phyloP scores from a whole-genome alignment of 176 grass and related monocot genomes.

The Rhipidocladum racemiflorum region DNA sequence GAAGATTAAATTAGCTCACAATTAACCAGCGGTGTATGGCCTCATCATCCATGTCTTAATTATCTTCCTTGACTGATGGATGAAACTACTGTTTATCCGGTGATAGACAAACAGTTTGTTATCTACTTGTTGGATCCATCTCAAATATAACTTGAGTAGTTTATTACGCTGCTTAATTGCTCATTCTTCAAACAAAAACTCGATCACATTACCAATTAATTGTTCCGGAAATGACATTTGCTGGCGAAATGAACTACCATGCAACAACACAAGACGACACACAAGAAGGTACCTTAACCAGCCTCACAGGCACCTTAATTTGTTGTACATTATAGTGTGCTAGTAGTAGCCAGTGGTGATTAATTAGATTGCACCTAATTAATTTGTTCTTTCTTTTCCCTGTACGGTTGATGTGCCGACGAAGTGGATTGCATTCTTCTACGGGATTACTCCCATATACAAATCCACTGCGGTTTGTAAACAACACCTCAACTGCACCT shows the following conservation, averaged over 20 bases:
- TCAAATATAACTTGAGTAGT: not conserved
- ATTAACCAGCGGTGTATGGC: not conserved
- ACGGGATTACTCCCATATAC: not conserved
- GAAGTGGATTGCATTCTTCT: constrained; percentile 4
- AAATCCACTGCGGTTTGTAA: not conserved
- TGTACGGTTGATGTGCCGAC: constrained; percentile 2
- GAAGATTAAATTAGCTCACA: not conserved
- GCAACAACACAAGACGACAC: not conserved
- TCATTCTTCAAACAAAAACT: not conserved
- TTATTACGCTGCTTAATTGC: not conserved
- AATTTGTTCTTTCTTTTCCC: not conserved
- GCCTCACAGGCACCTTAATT: not conserved
- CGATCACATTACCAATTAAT: not conserved
- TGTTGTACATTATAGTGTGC: not conserved
- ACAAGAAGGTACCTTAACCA: not conserved
- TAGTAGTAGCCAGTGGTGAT: not conserved
- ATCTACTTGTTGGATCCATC: not conserved
- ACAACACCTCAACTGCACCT: not conserved
- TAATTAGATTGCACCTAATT: not conserved
- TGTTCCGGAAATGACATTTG: not conserved
- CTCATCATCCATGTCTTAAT: not conserved
- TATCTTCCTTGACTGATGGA: constrained; percentile 11
- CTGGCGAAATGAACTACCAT: not conserved
- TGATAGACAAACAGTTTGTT: not conserved
- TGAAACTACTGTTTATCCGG: not conserved